phyloP scores from a whole-genome alignment of 495 filamentous ascomycete species.

The Daldinia grandis region DNA sequence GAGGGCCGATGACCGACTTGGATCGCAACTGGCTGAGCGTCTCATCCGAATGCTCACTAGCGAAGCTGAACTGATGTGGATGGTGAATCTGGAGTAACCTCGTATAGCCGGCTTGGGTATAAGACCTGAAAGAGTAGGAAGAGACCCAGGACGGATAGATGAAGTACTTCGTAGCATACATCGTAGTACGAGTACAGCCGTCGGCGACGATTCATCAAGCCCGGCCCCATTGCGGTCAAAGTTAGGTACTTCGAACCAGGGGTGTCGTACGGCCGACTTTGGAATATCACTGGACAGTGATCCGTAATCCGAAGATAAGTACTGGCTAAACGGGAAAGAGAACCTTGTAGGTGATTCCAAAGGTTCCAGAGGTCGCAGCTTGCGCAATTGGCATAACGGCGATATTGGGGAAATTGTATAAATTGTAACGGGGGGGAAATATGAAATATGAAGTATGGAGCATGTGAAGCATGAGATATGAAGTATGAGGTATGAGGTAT shows the following conservation, averaged over 20 bases:
- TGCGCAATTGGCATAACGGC: conserved; percentile 11
- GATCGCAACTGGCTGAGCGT: conserved; percentile 2
- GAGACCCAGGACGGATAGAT: neutral
- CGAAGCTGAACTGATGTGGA: conserved; percentile 4
- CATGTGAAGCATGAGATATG: conserved; percentile 7
- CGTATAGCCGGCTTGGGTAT: conserved; percentile 8
- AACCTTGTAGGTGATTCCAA: conserved; percentile 26
- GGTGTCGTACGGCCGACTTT: conserved; percentile 31
- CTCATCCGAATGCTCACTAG: conserved; percentile 13
- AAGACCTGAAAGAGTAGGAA: neutral
- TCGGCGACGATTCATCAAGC: conserved; percentile 22
- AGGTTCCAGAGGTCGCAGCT: conserved; percentile 15
- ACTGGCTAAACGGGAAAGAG: conserved; percentile 42
- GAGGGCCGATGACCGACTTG: conserved; percentile 21
- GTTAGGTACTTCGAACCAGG: conserved; percentile 31
- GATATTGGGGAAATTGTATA: conserved; percentile 1
- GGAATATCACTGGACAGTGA: conserved; percentile 31
- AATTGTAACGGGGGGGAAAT: conserved; percentile 14
- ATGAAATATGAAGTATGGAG: conserved; percentile 22
- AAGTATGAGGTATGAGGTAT: conserved; percentile 10
- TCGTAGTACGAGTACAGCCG: conserved; percentile 15
- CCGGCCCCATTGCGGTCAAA: conserved; percentile 38
- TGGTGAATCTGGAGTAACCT: conserved; percentile 23
- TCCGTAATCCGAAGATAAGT: conserved; percentile 41
- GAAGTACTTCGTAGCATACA: neutral